Evolutionary conservation across 306 rosid species (phyloP).

Genomic region (Argentina anserina): DNA sequence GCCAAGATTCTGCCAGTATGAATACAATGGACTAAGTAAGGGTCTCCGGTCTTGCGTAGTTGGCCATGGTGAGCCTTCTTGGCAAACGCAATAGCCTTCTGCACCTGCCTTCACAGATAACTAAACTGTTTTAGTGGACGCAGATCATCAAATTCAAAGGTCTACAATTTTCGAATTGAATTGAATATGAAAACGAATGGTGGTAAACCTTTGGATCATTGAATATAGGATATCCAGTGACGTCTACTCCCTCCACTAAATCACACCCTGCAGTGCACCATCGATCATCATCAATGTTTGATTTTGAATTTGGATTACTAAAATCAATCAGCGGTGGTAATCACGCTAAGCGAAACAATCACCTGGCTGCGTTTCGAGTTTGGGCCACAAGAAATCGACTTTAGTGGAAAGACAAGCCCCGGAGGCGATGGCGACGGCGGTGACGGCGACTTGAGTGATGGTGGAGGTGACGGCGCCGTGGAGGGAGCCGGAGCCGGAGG

Average conservation of each 20-base stretch:
- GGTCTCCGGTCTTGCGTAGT: slow-evolving; percentile 85
- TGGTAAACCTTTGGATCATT: slow-evolving; percentile 69
- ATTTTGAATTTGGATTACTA: too few relatives aligned
- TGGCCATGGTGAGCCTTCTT: slow-evolving; percentile 90
- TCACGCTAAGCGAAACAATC: neutral
- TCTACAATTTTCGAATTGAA: too few relatives aligned
- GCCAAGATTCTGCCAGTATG: slow-evolving; percentile 93
- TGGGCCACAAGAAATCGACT: slow-evolving; percentile 94
- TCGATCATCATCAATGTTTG: neutral
- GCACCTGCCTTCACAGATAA: slow-evolving; percentile 93
- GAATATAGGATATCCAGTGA: slow-evolving; percentile 79
- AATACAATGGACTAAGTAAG: slow-evolving; percentile 83
- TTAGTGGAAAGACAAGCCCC: slow-evolving; percentile 97
- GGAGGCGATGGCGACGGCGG: slow-evolving; percentile 95
- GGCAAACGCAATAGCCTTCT: slow-evolving; percentile 85
- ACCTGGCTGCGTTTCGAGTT: slow-evolving; percentile 83
- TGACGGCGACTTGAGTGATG: slow-evolving; percentile 92
- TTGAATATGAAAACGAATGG: too few relatives aligned
- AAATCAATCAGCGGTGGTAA: too few relatives aligned
- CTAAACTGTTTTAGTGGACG: slow-evolving; percentile 39
- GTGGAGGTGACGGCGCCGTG: slow-evolving; percentile 91
- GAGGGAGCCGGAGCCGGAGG: slow-evolving; percentile 45
- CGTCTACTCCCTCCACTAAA: slow-evolving; percentile 84
- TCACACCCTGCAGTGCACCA: slow-evolving; percentile 59
- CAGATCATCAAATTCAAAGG: slow-evolving; percentile 5